Base-by-base conservation (phyloP, 1,284 basidiomycete genomes). In the Microbotryum intermedium region DNA sequence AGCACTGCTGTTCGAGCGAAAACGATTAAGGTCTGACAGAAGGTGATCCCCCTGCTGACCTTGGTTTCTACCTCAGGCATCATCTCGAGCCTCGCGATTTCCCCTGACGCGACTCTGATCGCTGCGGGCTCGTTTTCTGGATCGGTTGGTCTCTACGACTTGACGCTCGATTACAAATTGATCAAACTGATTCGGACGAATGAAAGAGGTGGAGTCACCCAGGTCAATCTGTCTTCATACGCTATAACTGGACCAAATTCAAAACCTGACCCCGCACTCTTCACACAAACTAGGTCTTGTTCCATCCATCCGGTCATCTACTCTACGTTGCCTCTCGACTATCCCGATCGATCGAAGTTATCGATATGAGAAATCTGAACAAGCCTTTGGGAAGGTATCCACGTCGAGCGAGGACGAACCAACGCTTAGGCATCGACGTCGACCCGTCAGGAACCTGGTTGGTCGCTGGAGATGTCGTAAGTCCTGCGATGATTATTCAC, bases 311-410 rank as follows among this genome's bases (percentile, higher is more conserved):
- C 16, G 77, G 78, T 43, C 81, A 87, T 59, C 75, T 88, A 0
- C 73, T 94, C 21, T 92, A 89, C 67, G 85, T 87, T 0, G 80
- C 87, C 0, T 91, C 87, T 62, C 80, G 91, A 16, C 79, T 86
- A 13, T 80, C 80, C n/a, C 77, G 78, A 13, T 71, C 70, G 1
- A 79, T 93, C 29, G 85, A 85, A 69, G 79, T 81, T 53, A 94
- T 86, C 84, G 91, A 94, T 72, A 72, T 91, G 9, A 80, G 84
- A 0, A 80, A 86, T 65, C 76, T 82, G 1, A 77, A 79, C 23
- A 60, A 65, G 0, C 82, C 84, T 0, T 55, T 82, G 3, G 76
- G 75, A 25, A 74, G 78, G 21, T 80, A 79, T 72, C 58, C 72
- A 62, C 64, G 66, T 62, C 68, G 10, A 55, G 74, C 42, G 57